phyloP scores from a whole-genome alignment of 179 eudicot species.

The Corrigiola litoralis region DNA sequence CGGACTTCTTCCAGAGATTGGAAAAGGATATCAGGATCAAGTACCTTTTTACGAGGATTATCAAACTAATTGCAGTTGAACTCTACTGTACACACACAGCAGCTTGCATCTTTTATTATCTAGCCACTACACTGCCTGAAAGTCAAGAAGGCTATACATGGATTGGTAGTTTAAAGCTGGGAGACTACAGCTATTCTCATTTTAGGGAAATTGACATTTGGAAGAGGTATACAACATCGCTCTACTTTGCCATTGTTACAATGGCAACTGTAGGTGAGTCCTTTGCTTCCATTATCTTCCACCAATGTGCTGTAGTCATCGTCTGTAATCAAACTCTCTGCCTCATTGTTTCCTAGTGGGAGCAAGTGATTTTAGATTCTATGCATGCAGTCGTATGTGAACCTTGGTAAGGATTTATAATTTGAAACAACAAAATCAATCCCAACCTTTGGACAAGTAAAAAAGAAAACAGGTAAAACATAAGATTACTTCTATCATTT shows the following conservation, averaged over 20 bases:
- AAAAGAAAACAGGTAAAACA: too few species aligned
- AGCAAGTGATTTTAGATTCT: too few species aligned
- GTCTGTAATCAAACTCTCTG: too few species aligned
- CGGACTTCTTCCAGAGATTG: constrained; percentile 45
- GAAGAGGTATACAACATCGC: constrained; percentile 66
- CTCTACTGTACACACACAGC: constrained; percentile 97
- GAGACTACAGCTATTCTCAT: constrained; percentile 65
- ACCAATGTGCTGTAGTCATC: too few species aligned
- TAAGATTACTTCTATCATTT: too few species aligned
- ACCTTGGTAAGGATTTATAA: too few species aligned
- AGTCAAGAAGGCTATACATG: constrained; percentile 82
- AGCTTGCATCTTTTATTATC: constrained; percentile 83
- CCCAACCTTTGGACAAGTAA: too few species aligned
- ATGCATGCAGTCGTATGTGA: too few species aligned
- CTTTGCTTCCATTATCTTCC: neutral
- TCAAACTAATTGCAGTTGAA: constrained; percentile 75
- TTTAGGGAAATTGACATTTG: constrained; percentile 77
- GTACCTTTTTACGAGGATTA: constrained; percentile 66
- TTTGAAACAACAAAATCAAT: too few species aligned
- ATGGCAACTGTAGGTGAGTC: constrained; percentile 94
- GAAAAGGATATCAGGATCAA: constrained; percentile 93
- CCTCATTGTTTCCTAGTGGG: too few species aligned
- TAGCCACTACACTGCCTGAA: constrained; percentile 79
- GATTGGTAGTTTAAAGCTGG: constrained; percentile 86
- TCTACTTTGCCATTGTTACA: constrained; percentile 89